A percentile compares a stretch with the other conserved stretches of the same genome.
Conservation (phyloP, 2,329 filamentous ascomycete species). For the Fusarium burgessii region DNA sequence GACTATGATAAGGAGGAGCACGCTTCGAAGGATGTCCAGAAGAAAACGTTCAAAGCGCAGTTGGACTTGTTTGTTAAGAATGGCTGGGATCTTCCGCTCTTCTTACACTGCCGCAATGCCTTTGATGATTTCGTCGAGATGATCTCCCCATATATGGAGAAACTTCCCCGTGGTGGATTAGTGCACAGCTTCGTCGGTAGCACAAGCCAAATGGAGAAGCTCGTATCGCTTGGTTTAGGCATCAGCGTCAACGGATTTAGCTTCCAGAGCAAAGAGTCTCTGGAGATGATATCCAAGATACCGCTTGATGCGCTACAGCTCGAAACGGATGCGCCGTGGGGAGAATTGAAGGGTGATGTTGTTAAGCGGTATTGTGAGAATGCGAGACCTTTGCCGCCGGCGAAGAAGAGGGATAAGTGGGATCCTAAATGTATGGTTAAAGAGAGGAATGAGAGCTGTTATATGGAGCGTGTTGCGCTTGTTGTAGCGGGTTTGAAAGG, state of each 20-base stretch:
- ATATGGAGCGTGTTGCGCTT: constrained; percentile 59
- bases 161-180: constrained; percentile 39
- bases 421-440: constrained; percentile 60
- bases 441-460: constrained; percentile 63
- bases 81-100: constrained; percentile 43
- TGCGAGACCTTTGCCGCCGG: constrained; percentile 52
- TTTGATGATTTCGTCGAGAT: constrained; percentile 50
- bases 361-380: constrained; percentile 57
- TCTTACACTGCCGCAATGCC: constrained; percentile 45
- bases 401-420: constrained; percentile 64
- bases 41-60: constrained; percentile 42
- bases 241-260: constrained; percentile 62
- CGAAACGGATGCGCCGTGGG: constrained; percentile 47
- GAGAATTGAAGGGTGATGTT: constrained; percentile 44
- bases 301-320: constrained; percentile 42
- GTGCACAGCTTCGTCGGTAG: constrained; percentile 47
- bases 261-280: constrained; percentile 47
- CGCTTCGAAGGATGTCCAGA: constrained; percentile 53
- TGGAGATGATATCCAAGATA: constrained; percentile 43
- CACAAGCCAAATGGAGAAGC: constrained; percentile 42
- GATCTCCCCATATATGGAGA: constrained; percentile 54
- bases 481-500: constrained; percentile 63
- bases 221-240: constrained; percentile 39
- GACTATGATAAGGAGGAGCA: constrained; percentile 62
- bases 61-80: constrained; percentile 44